A percentile compares a stretch with the other conserved stretches of the same genome.
Evolutionary conservation across 2,329 filamentous ascomycete species (phyloP).

Genomic region (Fusarium tupiense): DNA sequence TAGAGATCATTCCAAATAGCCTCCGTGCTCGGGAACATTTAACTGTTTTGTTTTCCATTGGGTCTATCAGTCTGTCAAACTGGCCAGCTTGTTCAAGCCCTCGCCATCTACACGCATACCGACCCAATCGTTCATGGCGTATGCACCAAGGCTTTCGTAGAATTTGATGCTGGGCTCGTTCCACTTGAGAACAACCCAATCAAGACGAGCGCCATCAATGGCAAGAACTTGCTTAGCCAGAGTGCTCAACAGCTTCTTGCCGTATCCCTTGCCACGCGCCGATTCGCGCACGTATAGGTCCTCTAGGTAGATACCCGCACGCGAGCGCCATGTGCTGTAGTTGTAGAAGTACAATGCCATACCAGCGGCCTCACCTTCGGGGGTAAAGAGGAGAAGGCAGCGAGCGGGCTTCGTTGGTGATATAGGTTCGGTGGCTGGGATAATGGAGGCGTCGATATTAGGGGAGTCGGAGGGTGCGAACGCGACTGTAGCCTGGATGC

Average conservation of each 20-base stretch:
- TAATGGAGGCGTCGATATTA: conserved; percentile 49
- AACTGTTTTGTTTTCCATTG: neutral
- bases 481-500: conserved; percentile 78
- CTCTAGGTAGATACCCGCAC: conserved; percentile 90
- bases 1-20: neutral
- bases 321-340: conserved; percentile 92
- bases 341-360: conserved; percentile 96
- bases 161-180: conserved; percentile 91
- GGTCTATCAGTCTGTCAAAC: conserved; percentile 47
- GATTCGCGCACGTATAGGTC: conserved; percentile 84
- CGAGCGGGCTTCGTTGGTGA: conserved; percentile 72
- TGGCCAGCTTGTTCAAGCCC: conserved; percentile 68
- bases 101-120: conserved; percentile 79
- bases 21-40: neutral
- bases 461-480: conserved; percentile 69
- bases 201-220: conserved; percentile 78
- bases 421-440: conserved; percentile 63
- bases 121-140: conserved; percentile 75
- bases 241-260: conserved; percentile 76
- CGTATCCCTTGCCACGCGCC: conserved; percentile 81
- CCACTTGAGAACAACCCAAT: conserved; percentile 94
- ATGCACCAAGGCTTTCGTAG: conserved; percentile 78
- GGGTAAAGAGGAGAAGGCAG: conserved; percentile 73
- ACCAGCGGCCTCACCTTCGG: conserved; percentile 64
- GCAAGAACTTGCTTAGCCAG: conserved; percentile 82